A percentile compares a stretch with the other conserved stretches of the same genome.
Evolutionary conservation across 805 yeast genomes (phyloP).

Genomic region (Millerozyma miso): DNA sequence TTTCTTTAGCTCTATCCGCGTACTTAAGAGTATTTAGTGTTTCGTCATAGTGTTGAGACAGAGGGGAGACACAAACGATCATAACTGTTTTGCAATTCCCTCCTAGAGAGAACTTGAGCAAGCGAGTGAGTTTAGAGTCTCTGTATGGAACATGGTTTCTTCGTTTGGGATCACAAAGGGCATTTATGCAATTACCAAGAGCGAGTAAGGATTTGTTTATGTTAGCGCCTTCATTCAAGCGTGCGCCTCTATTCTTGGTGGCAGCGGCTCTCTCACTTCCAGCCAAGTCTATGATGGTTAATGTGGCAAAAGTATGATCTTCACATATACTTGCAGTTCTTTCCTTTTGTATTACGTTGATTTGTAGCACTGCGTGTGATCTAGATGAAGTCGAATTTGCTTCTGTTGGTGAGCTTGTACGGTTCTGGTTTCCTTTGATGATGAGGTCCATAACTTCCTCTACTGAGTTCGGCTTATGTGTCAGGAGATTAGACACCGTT

Average conservation of each 20-base stretch:
- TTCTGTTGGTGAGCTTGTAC: constrained; percentile 84
- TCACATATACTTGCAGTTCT: constrained; percentile 61
- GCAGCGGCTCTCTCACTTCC: constrained; percentile 95
- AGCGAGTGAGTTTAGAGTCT: constrained; percentile 83
- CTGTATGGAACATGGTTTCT: constrained; percentile 82
- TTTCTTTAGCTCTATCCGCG: constrained; percentile 88
- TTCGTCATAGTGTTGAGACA: constrained; percentile 84
- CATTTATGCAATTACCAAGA: constrained; percentile 90
- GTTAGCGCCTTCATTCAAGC: constrained; percentile 89
- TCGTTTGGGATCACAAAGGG: constrained; percentile 69
- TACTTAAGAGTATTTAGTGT: constrained; percentile 87
- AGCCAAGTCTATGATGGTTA: constrained; percentile 87
- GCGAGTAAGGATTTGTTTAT: constrained; percentile 86
- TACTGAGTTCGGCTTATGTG: constrained; percentile 57
- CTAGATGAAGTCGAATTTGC: constrained; percentile 89
- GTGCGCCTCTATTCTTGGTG: constrained; percentile 75
- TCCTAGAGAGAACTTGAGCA: constrained; percentile 84
- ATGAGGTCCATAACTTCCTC: constrained; percentile 79
- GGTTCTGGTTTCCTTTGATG: constrained; percentile 61
- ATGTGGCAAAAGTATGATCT: constrained; percentile 69
- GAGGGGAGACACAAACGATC: constrained; percentile 93
- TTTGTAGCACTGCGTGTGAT: constrained; percentile 89
- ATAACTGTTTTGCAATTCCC: constrained; percentile 94
- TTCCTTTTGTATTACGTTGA: constrained; percentile 59
- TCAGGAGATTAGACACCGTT: constrained; percentile 65